Base-by-base conservation (phyloP, 306 rosid genomes). In the Lagenaria siceraria region DNA sequence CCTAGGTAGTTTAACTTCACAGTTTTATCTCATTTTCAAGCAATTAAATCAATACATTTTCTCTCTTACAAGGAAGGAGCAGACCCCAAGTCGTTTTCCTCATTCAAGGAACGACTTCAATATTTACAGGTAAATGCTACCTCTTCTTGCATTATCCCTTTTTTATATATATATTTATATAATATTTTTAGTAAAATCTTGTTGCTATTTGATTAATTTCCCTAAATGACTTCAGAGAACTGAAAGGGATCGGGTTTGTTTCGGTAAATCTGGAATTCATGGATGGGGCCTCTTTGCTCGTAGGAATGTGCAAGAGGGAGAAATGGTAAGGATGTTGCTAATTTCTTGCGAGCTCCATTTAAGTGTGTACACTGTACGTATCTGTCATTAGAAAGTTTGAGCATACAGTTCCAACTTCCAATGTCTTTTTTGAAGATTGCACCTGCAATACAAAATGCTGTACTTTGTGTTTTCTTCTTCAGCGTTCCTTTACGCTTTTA, bases 211-310 rank as follows among this genome's bases (percentile, higher is more conserved):
- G n/a, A 33, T 70, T 43, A 18, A 78, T 65, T 49, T 65, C 70
- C 27, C 15, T 78, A 79, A 72, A 40, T 84, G 80, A 81, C 64
- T 83, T 54, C 91, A 95, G 99, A 89, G 80, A 89, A 90, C 83
- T 71, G 99, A 95, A 82, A 88, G 77, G 63, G 85, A 74, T 78
- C 86, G 92, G 68, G 83, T 95, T 80, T 87, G 97, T 92, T 92
- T 88, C n/a, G 97, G 99, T 75, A 95, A 92, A 83, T 95, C 99
- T 25, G 97, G 97, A 36, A 95, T 95, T 86, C 99, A 95, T 88
- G 97, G 99, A 85, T 95, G 99, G 99, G 99, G 99, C 71, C 96
- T 95, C 78, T 95, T 95, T 90, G 97, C 99, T 12, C 90, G 97
- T 24, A 86, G 82, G 76, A 86, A 90, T 86, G 82, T 95, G 75